Evolutionary conservation across 1,139 yeast species (phyloP).

Genomic region (Saccharomyces uvarum): DNA sequence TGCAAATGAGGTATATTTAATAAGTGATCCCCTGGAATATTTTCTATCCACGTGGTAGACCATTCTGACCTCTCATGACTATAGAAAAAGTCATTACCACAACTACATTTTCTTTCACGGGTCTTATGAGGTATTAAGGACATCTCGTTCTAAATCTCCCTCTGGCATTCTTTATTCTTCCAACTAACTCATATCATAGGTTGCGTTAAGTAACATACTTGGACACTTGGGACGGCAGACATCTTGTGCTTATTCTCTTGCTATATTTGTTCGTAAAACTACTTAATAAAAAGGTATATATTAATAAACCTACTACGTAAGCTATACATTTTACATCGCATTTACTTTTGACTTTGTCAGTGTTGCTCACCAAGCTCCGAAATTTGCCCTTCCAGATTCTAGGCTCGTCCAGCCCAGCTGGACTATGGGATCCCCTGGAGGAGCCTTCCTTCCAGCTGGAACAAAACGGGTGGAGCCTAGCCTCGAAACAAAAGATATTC

Average conservation of each 20-base stretch:
- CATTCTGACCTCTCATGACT: too few species aligned
- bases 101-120: too few species aligned
- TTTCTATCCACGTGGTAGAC: too few species aligned
- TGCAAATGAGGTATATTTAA: not conserved
- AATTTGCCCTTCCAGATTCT: not conserved
- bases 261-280: constrained; percentile 8
- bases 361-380: not conserved
- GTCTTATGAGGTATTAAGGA: not conserved
- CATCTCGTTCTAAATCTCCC: not conserved
- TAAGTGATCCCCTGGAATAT: not conserved
- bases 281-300: constrained; percentile 1
- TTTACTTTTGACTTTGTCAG: not conserved
- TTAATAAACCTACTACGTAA: not conserved
- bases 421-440: not conserved
- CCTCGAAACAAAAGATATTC: not conserved
- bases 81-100: too few species aligned
- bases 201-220: constrained; percentile 42
- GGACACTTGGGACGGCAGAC: constrained; percentile 61
- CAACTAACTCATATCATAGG: not conserved
- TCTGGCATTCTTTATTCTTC: not conserved
- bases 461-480: not conserved
- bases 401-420: not conserved
- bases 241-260: constrained; percentile 28
- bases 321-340: not conserved
- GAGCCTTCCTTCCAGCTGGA: not conserved